phyloP scores from a whole-genome alignment of 73 alveolate species.

The Paramecium pentaurelia region DNA sequence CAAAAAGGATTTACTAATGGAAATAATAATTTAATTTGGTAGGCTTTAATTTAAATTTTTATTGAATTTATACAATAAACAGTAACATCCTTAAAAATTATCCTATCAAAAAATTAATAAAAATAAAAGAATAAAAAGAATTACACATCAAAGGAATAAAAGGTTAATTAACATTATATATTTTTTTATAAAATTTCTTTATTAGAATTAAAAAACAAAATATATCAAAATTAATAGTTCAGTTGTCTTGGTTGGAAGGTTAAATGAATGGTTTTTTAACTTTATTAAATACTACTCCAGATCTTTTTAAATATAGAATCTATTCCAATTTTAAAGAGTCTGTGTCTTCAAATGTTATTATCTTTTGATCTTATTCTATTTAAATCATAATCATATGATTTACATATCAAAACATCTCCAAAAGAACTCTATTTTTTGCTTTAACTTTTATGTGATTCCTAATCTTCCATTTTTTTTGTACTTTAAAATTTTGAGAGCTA shows the following conservation, averaged over 20 bases:
- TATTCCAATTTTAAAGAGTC: not conserved
- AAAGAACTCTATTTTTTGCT: not conserved
- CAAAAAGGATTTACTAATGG: slow-evolving; percentile 76
- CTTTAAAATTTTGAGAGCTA: not conserved
- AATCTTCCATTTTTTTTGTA: not conserved
- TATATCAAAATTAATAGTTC: not conserved
- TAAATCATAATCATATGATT: not conserved
- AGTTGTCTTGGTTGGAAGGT: not conserved
- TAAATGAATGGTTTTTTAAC: not conserved
- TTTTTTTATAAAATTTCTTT: not conserved
- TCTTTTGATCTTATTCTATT: not conserved
- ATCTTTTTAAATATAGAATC: not conserved
- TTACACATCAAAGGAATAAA: slow-evolving; percentile 27
- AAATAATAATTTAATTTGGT: slow-evolving; percentile 88
- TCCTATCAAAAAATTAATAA: slow-evolving; percentile 82
- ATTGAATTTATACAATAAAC: slow-evolving; percentile 97
- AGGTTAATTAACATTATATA: not conserved
- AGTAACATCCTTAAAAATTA: slow-evolving; percentile 78
- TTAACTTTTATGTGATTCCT: not conserved
- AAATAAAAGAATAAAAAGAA: slow-evolving; percentile 92
- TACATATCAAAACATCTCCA: not conserved
- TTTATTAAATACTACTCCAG: not conserved
- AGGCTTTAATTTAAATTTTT: slow-evolving; percentile 97
- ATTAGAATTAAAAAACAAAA: not conserved
- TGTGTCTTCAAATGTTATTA: not conserved